Base-by-base conservation (phyloP, 1,284 basidiomycete species). In the Moniliella sp. region DNA sequence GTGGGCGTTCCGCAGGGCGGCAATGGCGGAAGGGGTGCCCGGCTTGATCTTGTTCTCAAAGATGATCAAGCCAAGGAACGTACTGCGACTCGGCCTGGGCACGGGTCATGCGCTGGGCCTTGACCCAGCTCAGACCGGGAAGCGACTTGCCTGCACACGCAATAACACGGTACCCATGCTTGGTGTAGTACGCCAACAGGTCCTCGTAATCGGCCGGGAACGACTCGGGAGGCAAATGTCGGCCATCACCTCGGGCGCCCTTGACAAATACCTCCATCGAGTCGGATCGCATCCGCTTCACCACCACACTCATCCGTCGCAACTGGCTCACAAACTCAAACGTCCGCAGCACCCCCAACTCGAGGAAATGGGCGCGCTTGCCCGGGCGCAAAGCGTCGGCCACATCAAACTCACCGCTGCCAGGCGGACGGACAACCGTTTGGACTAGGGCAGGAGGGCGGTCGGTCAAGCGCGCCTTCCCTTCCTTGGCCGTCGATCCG, bases 181-280 rank as follows among this genome's bases (percentile, higher is more conserved):
- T 78, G 4, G 91, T 99, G 61, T 97, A 97, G 62, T 94, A 94
- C 3, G 82, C 81, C 11, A 99, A 67, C 34, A 97, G 68, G 57
- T 97, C 91, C 18, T 93, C 84, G 57, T 93, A 99, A 62, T 99
- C 88, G 38, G 77, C 71, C 0, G 91, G 91, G 37, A 59, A 50
- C 1, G 50, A 43, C n/a, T 40, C 37, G 25, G 36, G 38, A 0
- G 91, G 91, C 56, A 99, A 37, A 99, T 94, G 28, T 91, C 86
- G 2, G 66, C 62, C 84, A 99, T 97, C 34, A 91, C 81, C 61
- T 99, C 91, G 0, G 1, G 91, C 91, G 14, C 91, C 91, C 61
- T 99, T 99, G 56, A 88, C 86, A 59, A 93, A 97, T 5, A 94
- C 70, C 58, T 97, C 88, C 81, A 97, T 94, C 56, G 78, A 82